phyloP scores from a whole-genome alignment of 345 rosid genomes.

The Sisymbrium altissimum region DNA sequence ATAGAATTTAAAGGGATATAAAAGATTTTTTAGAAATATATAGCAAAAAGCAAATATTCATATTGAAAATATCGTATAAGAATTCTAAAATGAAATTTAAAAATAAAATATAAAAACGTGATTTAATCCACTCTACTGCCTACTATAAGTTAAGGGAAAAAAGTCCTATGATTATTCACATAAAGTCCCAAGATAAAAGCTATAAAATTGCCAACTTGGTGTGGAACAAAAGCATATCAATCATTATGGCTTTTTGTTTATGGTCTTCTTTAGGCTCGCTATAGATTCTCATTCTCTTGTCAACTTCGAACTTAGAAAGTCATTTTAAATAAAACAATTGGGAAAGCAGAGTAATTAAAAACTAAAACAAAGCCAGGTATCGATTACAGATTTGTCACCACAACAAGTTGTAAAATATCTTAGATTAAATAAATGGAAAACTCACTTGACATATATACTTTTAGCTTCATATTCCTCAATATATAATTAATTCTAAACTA shows the following conservation, averaged over 20 bases:
- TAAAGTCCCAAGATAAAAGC: not conserved
- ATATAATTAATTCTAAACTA: not conserved
- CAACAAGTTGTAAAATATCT: conserved; percentile 1
- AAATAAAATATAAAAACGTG: not conserved
- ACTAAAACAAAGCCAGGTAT: conserved; percentile 21
- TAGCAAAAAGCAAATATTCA: too few relatives aligned
- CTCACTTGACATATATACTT: not conserved
- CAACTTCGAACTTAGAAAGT: conserved; percentile 24
- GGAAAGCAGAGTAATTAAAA: not conserved
- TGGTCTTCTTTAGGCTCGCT: conserved; percentile 5
- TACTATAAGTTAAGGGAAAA: not conserved
- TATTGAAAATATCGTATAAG: too few relatives aligned
- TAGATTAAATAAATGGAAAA: not conserved
- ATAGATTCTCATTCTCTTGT: conserved; percentile 35
- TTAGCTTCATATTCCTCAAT: not conserved
- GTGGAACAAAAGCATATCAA: conserved; percentile 35
- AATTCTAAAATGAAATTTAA: too few relatives aligned
- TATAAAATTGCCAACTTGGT: conserved; percentile 24
- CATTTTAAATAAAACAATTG: conserved; percentile 1
- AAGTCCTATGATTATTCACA: not conserved
- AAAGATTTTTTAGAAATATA: not conserved
- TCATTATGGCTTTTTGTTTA: conserved; percentile 34
- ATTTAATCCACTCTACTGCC: not conserved
- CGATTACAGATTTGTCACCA: conserved; percentile 8
- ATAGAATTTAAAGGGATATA: too few relatives aligned